phyloP scores from a whole-genome alignment of 1,284 basidiomycete genomes.

The Chondrostereum purpureum region DNA sequence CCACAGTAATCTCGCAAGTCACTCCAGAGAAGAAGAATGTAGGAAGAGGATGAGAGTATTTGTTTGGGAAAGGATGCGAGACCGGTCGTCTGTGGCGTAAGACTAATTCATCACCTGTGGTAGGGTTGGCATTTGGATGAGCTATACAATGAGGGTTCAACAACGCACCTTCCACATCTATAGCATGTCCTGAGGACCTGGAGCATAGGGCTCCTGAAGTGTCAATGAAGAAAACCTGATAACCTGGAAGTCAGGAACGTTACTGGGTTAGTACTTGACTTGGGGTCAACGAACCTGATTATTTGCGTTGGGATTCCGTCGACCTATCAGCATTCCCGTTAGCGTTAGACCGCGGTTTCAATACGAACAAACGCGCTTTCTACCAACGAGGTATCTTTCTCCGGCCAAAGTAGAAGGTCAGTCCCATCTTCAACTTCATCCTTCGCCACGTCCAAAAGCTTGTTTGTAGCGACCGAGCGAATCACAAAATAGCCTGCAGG shows the following conservation, averaged over 20 bases:
- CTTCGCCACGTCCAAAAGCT: slow-evolving; percentile 55
- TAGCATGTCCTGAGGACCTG: slow-evolving; percentile 69
- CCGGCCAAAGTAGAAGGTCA: slow-evolving; percentile 57
- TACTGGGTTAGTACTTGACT: not conserved
- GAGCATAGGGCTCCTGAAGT: slow-evolving; percentile 68
- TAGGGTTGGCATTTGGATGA: slow-evolving; percentile 5
- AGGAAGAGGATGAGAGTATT: slow-evolving; percentile 69
- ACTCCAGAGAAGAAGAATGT: slow-evolving; percentile 52
- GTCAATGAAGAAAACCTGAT: slow-evolving; percentile 75
- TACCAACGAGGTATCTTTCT: slow-evolving; percentile 67
- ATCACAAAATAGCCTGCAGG: slow-evolving; percentile 74
- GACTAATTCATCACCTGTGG: slow-evolving; percentile 52
- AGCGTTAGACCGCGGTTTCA: slow-evolving; percentile 4
- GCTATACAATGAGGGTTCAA: not conserved
- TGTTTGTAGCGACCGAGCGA: slow-evolving; percentile 48
- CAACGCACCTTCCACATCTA: slow-evolving; percentile 70
- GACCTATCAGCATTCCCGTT: slow-evolving; percentile 31
- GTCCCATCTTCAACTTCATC: slow-evolving; percentile 60
- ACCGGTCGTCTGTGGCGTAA: slow-evolving; percentile 70
- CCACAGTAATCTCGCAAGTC: slow-evolving; percentile 53
- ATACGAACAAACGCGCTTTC: slow-evolving; percentile 43
- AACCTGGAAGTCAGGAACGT: slow-evolving; percentile 3
- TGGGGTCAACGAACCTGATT: slow-evolving; percentile 56
- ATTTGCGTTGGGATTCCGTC: slow-evolving; percentile 59
- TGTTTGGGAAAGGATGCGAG: slow-evolving; percentile 67